Evolutionary conservation across 768 basidiomycete species (phyloP), one percentile per base, ranked within the genome.

Genomic region (Fomitopsis pulvina): DNA sequence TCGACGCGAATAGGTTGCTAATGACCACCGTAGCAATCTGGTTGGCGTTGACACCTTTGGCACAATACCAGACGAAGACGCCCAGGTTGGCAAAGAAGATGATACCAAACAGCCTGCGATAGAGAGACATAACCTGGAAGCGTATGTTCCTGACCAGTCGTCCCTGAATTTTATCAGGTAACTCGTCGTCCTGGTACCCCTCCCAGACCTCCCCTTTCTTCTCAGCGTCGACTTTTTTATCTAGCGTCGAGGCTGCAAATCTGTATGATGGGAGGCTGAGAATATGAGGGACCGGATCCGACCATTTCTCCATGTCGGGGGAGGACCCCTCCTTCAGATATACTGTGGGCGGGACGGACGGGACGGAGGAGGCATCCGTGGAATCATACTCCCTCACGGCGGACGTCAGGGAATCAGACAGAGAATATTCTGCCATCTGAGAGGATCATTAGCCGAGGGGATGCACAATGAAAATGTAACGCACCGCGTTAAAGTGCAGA

Each of bases 61-160:
- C 58, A 18, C 60, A 47, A 6, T 54, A 61, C 1, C 69, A 69
- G 38, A 80, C 68, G 60, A 80, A 72, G 7, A 76, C 66, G 22
- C 68, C 69, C 53, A 80, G 57, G 60, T 81, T 81, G 26, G 69
- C 63, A 41, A 68, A 56, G 63, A 80, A 79, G 39, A 79, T 71
- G 32, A 80, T 60, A 10, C 72, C 69, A 64, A 81, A 81, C 1
- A 79, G 69, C 52, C 75, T 70, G 48, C 80, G 69, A 58, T 81
- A 81, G 11, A 81, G 66, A 8, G 72, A 71, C 63, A 79, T 76
- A 49, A 81, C 62, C 50, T 74, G 74, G 59, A 79, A 73, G 39
- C 80, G 76, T 26, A 81, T 56, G 58, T 80, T 78, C 41, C 77
- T 76, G 44, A 74, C n/a, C 27, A 56, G 41, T 58, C 69, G 72